Conservation (phyloP, 768 basidiomycete species). For the Suillus fuscotomentosus region DNA sequence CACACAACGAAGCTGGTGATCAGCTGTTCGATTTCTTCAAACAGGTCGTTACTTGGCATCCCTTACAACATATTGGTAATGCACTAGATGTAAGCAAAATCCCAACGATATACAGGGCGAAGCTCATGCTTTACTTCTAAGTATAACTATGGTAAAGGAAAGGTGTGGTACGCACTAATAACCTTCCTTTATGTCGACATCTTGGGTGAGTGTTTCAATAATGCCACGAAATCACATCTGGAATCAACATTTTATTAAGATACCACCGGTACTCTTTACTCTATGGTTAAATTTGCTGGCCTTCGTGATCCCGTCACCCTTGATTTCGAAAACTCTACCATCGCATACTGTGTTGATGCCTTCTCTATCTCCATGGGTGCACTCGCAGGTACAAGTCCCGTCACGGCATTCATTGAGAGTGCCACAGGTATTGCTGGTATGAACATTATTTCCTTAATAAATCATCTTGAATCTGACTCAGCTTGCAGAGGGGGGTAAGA, state of each 20-base stretch:
- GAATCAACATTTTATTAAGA: constrained; percentile 19
- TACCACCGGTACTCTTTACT: constrained; percentile 73
- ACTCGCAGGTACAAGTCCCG: constrained; percentile 76
- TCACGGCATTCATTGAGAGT: constrained; percentile 81
- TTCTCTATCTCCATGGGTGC: constrained; percentile 81
- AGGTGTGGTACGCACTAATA: constrained; percentile 83
- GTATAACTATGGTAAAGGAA: constrained; percentile 59
- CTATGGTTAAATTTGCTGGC: constrained; percentile 91
- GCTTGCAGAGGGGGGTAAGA: constrained; percentile 76
- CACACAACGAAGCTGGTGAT: constrained; percentile 66
- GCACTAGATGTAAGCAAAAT: constrained; percentile 55
- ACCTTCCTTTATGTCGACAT: constrained; percentile 92
- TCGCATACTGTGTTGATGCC: constrained; percentile 83
- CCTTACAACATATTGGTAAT: constrained; percentile 59
- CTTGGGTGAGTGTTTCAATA: constrained; percentile 45
- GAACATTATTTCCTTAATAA: constrained; percentile 13
- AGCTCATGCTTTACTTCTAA: constrained; percentile 23
- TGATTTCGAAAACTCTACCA: constrained; percentile 82
- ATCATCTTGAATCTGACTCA: constrained; percentile 12
- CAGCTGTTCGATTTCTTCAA: constrained; percentile 83
- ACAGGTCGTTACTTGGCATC: constrained; percentile 75
- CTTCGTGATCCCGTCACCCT: constrained; percentile 80
- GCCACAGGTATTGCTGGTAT: constrained; percentile 75
- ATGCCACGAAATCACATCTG: constrained; percentile 12
- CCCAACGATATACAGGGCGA: neutral